phyloP scores from a whole-genome alignment of 164 flowering plant species.

The Berberis thunbergii region DNA sequence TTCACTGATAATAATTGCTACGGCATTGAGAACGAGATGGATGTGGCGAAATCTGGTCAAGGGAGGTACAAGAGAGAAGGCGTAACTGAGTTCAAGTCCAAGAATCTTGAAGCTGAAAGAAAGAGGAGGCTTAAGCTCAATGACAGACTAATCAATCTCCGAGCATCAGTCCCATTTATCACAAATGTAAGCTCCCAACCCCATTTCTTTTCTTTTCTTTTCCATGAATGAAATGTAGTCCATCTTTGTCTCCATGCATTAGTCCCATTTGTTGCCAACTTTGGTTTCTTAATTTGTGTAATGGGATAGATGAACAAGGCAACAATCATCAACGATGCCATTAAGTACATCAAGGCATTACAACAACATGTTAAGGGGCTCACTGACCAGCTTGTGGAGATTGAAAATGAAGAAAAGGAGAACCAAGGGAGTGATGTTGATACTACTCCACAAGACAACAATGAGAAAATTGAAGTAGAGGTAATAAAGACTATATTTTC shows the following conservation, averaged over 20 bases:
- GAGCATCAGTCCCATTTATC: slow-evolving; percentile 68
- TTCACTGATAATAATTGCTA: not conserved
- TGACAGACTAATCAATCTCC: slow-evolving; percentile 44
- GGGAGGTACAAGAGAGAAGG: not conserved
- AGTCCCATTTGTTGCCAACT: not conserved
- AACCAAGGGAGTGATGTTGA: slow-evolving; percentile 4
- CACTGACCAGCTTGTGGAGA: slow-evolving; percentile 32
- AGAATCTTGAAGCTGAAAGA: slow-evolving; percentile 74
- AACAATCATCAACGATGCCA: slow-evolving; percentile 55
- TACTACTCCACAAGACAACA: slow-evolving; percentile 17
- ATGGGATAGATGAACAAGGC: slow-evolving; percentile 55
- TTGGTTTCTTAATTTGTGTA: not conserved
- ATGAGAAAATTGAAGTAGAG: slow-evolving; percentile 18
- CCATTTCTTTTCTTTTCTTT: not conserved
- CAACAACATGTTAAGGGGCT: slow-evolving; percentile 36
- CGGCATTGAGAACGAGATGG: not conserved
- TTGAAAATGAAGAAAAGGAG: slow-evolving; percentile 29
- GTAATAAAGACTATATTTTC: not conserved
- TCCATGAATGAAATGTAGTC: not conserved
- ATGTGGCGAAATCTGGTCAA: not conserved
- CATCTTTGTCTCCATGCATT: not conserved
- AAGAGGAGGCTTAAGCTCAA: slow-evolving; percentile 49
- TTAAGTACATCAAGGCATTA: slow-evolving; percentile 46
- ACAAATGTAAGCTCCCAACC: slow-evolving; percentile 44
- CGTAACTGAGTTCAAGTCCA: slow-evolving; percentile 35